Conservation (phyloP, 208 protist species). For the Entamoeba invadens region DNA sequence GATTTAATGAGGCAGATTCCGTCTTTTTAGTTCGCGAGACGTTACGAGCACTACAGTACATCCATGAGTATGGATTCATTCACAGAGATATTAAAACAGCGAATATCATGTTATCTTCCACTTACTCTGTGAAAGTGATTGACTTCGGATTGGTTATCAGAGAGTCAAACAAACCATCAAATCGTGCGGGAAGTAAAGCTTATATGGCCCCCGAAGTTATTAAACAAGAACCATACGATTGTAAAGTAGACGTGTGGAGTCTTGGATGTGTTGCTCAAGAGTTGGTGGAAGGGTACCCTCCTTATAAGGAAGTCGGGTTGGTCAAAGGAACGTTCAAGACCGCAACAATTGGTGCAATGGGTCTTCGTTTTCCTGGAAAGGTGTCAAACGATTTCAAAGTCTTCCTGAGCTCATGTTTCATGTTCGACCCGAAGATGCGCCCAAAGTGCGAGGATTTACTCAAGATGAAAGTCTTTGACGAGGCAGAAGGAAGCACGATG, state of each 20-base stretch:
- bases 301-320: neutral
- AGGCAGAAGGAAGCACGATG: neutral
- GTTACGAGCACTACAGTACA: neutral
- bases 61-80: neutral
- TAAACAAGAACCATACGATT: constrained; percentile 9
- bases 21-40: neutral
- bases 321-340: neutral
- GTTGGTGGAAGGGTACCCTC: neutral
- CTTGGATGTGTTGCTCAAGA: constrained; percentile 14
- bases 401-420: neutral
- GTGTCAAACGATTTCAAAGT: neutral
- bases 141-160: constrained; percentile 32
- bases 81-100: constrained; percentile 37
- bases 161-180: neutral
- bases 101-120: constrained; percentile 30
- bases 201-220: constrained; percentile 21
- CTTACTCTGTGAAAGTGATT: constrained; percentile 19
- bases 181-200: neutral
- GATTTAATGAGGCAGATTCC: neutral
- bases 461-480: neutral
- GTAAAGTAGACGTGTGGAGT: constrained; percentile 12
- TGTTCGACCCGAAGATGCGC: neutral
- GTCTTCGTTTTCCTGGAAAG: neutral
- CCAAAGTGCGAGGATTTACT: neutral
- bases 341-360: neutral